phyloP scores from a whole-genome alignment of 768 basidiomycete species.

The Naematelia encephala region DNA sequence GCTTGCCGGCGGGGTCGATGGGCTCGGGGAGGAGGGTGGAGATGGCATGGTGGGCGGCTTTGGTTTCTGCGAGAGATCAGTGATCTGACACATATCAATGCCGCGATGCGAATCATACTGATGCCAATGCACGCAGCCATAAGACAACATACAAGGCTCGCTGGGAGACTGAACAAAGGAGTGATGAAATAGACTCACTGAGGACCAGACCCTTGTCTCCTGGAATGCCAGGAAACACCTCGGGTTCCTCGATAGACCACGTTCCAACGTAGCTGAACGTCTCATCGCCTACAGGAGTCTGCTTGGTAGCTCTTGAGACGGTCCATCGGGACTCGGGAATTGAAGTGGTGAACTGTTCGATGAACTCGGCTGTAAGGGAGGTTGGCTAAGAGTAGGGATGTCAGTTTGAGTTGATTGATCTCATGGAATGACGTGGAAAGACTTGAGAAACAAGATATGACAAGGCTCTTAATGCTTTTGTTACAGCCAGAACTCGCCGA shows the following conservation, averaged over 20 bases:
- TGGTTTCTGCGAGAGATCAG: conserved; percentile 58
- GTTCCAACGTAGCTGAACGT: conserved; percentile 96
- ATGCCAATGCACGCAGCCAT: too few species aligned
- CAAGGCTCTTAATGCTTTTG: too few species aligned
- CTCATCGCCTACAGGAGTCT: conserved; percentile 91
- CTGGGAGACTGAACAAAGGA: too few species aligned
- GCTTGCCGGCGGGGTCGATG: conserved; percentile 72
- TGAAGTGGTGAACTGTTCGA: conserved; percentile 93
- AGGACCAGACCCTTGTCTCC: conserved; percentile 85
- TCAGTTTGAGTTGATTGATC: too few species aligned
- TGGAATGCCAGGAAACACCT: conserved; percentile 64
- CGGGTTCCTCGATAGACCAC: conserved; percentile 91
- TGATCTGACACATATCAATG: too few species aligned
- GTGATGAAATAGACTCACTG: too few species aligned
- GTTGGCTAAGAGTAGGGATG: conserved; percentile 70
- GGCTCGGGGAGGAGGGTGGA: conserved; percentile 80
- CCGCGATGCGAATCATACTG: too few species aligned
- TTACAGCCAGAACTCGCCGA: too few species aligned
- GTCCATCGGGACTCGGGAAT: conserved; percentile 86
- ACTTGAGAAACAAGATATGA: too few species aligned
- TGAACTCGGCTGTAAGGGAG: conserved; percentile 75
- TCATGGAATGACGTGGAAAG: too few species aligned
- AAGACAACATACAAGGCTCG: too few species aligned
- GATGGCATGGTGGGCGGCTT: conserved; percentile 98
- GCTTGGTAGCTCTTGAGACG: conserved; percentile 94